These are phyloP conservation scores for Plasmodium blacklocki DNA, from an alignment of 169 alveolate species.

Conservation along the genomic window DNA sequence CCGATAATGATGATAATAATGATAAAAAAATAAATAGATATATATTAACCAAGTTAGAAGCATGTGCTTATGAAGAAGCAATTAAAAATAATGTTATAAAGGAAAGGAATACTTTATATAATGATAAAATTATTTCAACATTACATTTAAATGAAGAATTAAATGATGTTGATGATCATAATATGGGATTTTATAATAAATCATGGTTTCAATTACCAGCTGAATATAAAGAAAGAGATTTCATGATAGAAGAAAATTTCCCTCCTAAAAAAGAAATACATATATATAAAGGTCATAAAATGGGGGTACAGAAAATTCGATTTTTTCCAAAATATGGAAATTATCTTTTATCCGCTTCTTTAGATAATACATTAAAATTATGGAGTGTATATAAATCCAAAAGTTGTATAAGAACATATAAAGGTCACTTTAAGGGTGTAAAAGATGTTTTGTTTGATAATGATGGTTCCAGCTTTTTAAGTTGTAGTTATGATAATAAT, in stretches of 20 bases:
- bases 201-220: conserved; percentile 77
- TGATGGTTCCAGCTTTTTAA: conserved; percentile 93
- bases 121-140: conserved; percentile 71
- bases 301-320: conserved; percentile 94
- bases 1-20: conserved; percentile 16
- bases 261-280: conserved; percentile 94
- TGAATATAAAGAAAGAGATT: conserved; percentile 77
- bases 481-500: conserved; percentile 95
- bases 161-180: not conserved
- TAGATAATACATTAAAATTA: conserved; percentile 94
- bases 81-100: conserved; percentile 43
- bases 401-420: conserved; percentile 94
- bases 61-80: conserved; percentile 74
- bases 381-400: conserved; percentile 95
- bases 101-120: conserved; percentile 56
- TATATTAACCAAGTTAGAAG: conserved; percentile 31
- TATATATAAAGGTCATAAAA: conserved; percentile 94
- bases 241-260: conserved; percentile 72
- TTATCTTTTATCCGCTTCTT: conserved; percentile 92
- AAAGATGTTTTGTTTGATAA: conserved; percentile 93
- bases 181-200: conserved; percentile 16
- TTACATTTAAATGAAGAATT: conserved; percentile 54
- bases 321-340: conserved; percentile 97
- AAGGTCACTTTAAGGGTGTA: conserved; percentile 97
- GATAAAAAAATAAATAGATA: not conserved